Percentiles rank a stretch among this genome's conserved stretches.
Evolutionary conservation across 225 moss, liverwort and hornwort species (phyloP).

Genomic region (Polytrichum commune): DNA sequence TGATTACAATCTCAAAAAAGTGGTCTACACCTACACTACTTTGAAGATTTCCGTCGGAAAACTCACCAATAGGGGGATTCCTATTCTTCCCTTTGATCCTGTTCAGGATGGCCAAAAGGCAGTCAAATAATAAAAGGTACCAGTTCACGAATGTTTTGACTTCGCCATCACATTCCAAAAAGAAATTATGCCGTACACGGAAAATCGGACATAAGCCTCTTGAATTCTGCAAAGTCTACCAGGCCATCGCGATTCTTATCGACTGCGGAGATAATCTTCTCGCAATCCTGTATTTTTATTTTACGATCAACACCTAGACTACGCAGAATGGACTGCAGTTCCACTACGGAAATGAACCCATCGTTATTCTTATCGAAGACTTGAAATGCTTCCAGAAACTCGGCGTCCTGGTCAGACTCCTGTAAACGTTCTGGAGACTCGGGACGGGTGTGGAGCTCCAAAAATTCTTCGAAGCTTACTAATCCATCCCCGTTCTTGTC

Average conservation of each 20-base stretch:
- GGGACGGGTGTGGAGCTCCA: constrained; percentile 19
- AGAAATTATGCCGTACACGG: too few relatives aligned
- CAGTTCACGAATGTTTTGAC: too few relatives aligned
- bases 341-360: constrained; percentile 16
- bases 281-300: constrained; percentile 2
- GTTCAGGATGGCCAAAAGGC: too few relatives aligned
- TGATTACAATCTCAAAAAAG: too few relatives aligned
- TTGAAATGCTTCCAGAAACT: constrained; percentile 25
- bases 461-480: constrained; percentile 41
- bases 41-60: too few relatives aligned
- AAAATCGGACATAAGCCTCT: constrained; percentile 15
- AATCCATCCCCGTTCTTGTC: constrained; percentile 29
- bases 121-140: too few relatives aligned
- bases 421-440: background rate
- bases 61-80: too few relatives aligned
- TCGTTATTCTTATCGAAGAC: constrained; percentile 24
- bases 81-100: too few relatives aligned
- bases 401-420: constrained; percentile 16
- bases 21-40: too few relatives aligned
- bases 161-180: too few relatives aligned
- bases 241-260: constrained; percentile 44
- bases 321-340: constrained; percentile 26
- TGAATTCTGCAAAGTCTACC: constrained; percentile 53
- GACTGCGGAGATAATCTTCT: constrained; percentile 40
- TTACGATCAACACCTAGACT: constrained; percentile 24